Evolutionary conservation across 1,284 basidiomycete species (phyloP), one percentile per base, ranked within the genome.

Genomic region (Polyporus tsugae): DNA sequence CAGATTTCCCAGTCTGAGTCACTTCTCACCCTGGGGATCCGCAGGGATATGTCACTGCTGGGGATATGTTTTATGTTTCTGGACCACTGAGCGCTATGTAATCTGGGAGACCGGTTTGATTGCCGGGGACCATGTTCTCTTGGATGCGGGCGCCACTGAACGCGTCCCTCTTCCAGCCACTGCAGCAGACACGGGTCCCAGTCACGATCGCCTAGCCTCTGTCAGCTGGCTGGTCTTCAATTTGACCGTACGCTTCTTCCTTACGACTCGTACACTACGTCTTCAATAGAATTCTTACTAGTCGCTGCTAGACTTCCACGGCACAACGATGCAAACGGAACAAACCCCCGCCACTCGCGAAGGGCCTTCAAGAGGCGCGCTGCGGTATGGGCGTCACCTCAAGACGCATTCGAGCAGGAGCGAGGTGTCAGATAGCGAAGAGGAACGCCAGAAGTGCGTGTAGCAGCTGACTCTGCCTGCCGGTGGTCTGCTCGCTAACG

Each of bases 361-460:
- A 39, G 36, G 19, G 4, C 57, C 57, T 11, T 58, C 57, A 38
- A 38, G 29, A 36, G 22, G 42, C 38, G 22, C 38, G 44, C 44
- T 17, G 35, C 44, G 61, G 33, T 38, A 46, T 15, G 13, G 35
- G n/a, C 33, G 35, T 22, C 53, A 17, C 25, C 42, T 65, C 60
- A 66, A 65, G 44, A 33, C 49, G 11, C 59, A 68, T 15, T 36
- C 58, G 22, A 69, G 63, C 36, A 58, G 55, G 59, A 67, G 42
- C 22, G 70, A 74, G n/a, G 72, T 76, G 42, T 74, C 74, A 1
- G 76, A 77, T 64, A 76, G 74, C 59, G 76, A 77, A 63, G 75
- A 77, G 55, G 76, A 77, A 60, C 64, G 74, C 36, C 67, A 71
- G 33, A 53, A 70, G 74, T 74, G 57, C 35, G 67, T 62, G n/a